phyloP scores from a whole-genome alignment of 257 asterid genomes.

The Eucommia ulmoides region DNA sequence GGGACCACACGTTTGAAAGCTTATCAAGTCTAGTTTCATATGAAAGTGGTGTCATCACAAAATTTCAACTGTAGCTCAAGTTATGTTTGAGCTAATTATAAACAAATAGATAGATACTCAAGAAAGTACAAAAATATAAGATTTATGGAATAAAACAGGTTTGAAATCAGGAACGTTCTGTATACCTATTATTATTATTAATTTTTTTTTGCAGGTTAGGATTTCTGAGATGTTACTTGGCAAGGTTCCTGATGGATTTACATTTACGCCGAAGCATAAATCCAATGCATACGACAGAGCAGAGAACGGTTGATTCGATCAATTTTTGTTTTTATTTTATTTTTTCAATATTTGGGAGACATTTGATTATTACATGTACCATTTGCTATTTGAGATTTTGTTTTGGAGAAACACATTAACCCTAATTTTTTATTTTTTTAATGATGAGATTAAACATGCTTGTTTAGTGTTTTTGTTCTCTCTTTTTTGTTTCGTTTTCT shows the following conservation, averaged over 20 bases:
- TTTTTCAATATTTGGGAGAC: background rate
- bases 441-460: background rate
- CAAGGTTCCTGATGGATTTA: conserved; percentile 80
- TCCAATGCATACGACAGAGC: conserved; percentile 89
- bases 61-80: too few relatives aligned
- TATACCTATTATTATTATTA: background rate
- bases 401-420: too few relatives aligned
- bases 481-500: too few relatives aligned
- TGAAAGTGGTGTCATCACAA: too few relatives aligned
- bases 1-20: too few relatives aligned
- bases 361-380: background rate
- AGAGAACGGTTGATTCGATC: conserved; percentile 53
- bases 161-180: background rate
- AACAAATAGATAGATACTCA: background rate
- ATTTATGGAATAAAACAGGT: background rate
- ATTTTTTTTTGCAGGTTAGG: conserved; percentile 51
- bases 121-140: background rate
- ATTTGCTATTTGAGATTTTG: background rate
- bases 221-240: conserved; percentile 87
- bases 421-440: background rate
- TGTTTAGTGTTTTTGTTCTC: background rate
- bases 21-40: too few relatives aligned
- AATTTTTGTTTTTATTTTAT: too few relatives aligned
- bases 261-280: conserved; percentile 90
- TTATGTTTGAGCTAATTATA: too few relatives aligned